These are phyloP conservation scores for Alternaria triticina DNA, from an alignment of 2,329 filamentous ascomycete genomes.

Conservation along the genomic window DNA sequence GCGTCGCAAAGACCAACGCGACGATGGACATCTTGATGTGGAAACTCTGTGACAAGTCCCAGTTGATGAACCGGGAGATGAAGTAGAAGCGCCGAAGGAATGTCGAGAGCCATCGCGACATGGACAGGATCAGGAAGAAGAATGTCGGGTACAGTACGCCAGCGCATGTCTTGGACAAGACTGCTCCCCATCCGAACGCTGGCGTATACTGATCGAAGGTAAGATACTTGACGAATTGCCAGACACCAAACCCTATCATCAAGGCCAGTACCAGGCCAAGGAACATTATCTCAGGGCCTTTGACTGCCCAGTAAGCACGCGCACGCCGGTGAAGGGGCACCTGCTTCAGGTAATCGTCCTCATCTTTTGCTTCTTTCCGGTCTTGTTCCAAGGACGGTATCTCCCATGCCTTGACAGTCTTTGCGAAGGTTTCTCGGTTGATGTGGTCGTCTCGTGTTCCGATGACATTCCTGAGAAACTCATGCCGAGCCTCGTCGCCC, in stretches of 20 bases:
- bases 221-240: conserved; percentile 63
- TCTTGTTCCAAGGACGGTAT: conserved; percentile 58
- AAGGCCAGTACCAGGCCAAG: conserved; percentile 55
- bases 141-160: conserved; percentile 64
- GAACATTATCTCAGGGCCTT: conserved; percentile 61
- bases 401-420: conserved; percentile 54
- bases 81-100: conserved; percentile 59
- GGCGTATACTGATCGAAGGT: conserved; percentile 53
- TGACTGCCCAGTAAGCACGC: conserved; percentile 63
- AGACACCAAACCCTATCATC: conserved; percentile 60
- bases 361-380: conserved; percentile 55
- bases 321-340: conserved; percentile 56
- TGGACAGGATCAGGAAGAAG: conserved; percentile 65
- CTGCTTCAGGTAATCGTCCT: conserved; percentile 55
- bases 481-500: conserved; percentile 55
- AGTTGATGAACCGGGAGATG: conserved; percentile 63
- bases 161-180: conserved; percentile 62
- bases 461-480: conserved; percentile 60
- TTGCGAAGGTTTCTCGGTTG: conserved; percentile 55
- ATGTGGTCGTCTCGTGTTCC: conserved; percentile 53
- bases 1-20: conserved; percentile 57
- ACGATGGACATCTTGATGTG: conserved; percentile 62
- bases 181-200: conserved; percentile 63
- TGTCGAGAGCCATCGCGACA: conserved; percentile 64
- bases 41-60: conserved; percentile 63